Evolutionary conservation across 2,329 filamentous ascomycete genomes (phyloP).

Genomic region (Pseudogymnoascus sp.): DNA sequence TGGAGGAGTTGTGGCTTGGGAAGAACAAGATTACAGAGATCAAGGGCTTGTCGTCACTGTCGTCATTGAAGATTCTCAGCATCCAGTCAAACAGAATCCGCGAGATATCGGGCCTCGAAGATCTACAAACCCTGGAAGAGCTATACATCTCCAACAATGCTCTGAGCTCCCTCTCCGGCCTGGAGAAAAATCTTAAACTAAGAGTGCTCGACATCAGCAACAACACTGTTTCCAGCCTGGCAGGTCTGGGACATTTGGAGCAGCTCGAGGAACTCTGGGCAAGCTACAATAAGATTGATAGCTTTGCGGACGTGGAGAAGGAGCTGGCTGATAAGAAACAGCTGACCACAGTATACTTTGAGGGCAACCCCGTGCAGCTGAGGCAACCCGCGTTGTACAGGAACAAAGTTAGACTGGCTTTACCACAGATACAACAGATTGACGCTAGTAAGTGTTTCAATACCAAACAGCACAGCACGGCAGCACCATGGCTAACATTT

Average conservation of each 20-base stretch:
- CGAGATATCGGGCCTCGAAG: slow-evolving; percentile 66
- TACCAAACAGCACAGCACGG: not conserved
- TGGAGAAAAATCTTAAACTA: slow-evolving; percentile 61
- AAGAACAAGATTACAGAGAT: slow-evolving; percentile 95
- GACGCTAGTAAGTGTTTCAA: slow-evolving; percentile 75
- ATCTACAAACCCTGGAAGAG: slow-evolving; percentile 73
- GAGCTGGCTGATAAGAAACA: slow-evolving; percentile 71
- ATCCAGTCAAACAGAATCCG: slow-evolving; percentile 93
- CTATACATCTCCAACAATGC: slow-evolving; percentile 94
- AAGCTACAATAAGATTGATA: slow-evolving; percentile 73
- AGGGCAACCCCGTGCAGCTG: slow-evolving; percentile 84
- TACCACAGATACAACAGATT: slow-evolving; percentile 87
- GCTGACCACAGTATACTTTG: slow-evolving; percentile 88
- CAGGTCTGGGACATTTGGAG: slow-evolving; percentile 60
- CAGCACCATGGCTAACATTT: not conserved
- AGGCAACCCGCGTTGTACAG: slow-evolving; percentile 76
- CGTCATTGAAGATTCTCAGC: slow-evolving; percentile 78
- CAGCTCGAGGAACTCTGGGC: slow-evolving; percentile 91
- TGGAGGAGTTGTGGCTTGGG: slow-evolving; percentile 90
- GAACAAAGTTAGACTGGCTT: slow-evolving; percentile 82
- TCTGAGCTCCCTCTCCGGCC: slow-evolving; percentile 67
- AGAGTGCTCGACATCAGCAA: slow-evolving; percentile 82
- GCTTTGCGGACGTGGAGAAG: slow-evolving; percentile 76
- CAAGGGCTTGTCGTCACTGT: slow-evolving; percentile 64
- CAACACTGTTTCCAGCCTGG: slow-evolving; percentile 71